phyloP scores from a whole-genome alignment of 257 asterid genomes.

The Solanum lycopersicoides region DNA sequence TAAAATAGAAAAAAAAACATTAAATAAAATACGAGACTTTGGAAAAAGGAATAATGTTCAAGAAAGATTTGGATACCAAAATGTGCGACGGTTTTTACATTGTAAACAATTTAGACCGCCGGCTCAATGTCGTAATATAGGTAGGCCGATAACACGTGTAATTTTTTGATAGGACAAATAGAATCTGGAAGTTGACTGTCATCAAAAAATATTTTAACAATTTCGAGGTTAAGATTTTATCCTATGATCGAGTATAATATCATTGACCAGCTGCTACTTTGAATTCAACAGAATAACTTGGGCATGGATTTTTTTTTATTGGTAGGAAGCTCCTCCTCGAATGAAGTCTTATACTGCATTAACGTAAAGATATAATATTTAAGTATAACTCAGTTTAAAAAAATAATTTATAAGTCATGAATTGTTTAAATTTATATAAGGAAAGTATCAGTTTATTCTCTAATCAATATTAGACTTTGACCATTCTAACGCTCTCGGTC shows the following conservation, averaged over 20 bases:
- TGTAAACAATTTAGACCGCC: background rate
- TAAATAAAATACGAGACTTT: background rate
- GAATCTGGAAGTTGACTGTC: conserved; percentile 1
- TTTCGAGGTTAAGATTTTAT: background rate
- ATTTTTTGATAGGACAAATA: background rate
- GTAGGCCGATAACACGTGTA: background rate
- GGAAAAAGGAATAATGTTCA: background rate
- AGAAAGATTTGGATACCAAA: background rate
- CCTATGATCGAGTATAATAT: background rate
- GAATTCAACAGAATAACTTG: background rate
- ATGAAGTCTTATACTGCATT: too few relatives aligned
- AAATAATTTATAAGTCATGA: too few relatives aligned
- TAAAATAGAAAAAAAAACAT: background rate
- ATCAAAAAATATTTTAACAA: background rate
- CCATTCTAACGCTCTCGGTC: background rate
- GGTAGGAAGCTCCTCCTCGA: too few relatives aligned
- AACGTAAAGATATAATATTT: too few relatives aligned
- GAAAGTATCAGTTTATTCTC: too few relatives aligned
- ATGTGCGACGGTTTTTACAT: background rate
- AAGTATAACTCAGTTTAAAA: too few relatives aligned
- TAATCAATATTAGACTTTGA: too few relatives aligned
- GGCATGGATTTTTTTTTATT: background rate
- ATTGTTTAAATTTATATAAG: too few relatives aligned
- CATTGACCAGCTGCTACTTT: background rate
- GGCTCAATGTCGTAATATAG: background rate